phyloP scores from a whole-genome alignment of 768 basidiomycete species.

The Pluteus cervinus region DNA sequence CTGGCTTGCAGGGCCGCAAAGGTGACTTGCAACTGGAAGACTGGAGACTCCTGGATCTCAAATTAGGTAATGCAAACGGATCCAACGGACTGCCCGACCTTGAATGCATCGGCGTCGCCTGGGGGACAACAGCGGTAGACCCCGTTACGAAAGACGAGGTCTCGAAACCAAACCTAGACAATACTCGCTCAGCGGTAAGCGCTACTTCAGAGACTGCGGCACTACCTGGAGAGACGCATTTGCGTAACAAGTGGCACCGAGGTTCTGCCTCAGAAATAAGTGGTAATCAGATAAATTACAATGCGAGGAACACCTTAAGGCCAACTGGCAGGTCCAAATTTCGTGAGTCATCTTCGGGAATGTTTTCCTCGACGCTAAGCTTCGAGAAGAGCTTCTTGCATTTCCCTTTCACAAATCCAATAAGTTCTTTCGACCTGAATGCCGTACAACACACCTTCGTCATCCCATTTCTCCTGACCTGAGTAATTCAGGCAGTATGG shows the following conservation, averaged over 20 bases:
- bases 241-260: slow-evolving; percentile 96
- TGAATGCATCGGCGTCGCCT: slow-evolving; percentile 39
- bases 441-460: slow-evolving; percentile 41
- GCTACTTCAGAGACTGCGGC: neutral
- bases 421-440: slow-evolving; percentile 7
- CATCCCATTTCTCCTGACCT: slow-evolving; percentile 79
- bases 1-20: slow-evolving; percentile 85
- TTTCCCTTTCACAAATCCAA: too few relatives aligned
- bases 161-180: slow-evolving; percentile 85
- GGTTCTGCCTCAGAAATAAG: slow-evolving; percentile 51
- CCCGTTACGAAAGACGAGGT: slow-evolving; percentile 71
- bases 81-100: slow-evolving; percentile 17
- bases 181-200: slow-evolving; percentile 2
- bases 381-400: slow-evolving; percentile 44
- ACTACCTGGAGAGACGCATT: slow-evolving; percentile 88
- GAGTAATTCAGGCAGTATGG: slow-evolving; percentile 86
- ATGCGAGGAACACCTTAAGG: slow-evolving; percentile 46
- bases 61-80: slow-evolving; percentile 3
- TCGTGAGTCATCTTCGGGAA: slow-evolving; percentile 44
- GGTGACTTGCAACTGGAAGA: slow-evolving; percentile 71
- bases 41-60: slow-evolving; percentile 57
- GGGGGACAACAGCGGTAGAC: slow-evolving; percentile 74
- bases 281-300: neutral
- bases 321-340: slow-evolving; percentile 64
- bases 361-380: slow-evolving; percentile 45